These are phyloP conservation scores for Nigrospora sphaerica DNA, from an alignment of 2,329 filamentous ascomycete species.

Conservation along the genomic window DNA sequence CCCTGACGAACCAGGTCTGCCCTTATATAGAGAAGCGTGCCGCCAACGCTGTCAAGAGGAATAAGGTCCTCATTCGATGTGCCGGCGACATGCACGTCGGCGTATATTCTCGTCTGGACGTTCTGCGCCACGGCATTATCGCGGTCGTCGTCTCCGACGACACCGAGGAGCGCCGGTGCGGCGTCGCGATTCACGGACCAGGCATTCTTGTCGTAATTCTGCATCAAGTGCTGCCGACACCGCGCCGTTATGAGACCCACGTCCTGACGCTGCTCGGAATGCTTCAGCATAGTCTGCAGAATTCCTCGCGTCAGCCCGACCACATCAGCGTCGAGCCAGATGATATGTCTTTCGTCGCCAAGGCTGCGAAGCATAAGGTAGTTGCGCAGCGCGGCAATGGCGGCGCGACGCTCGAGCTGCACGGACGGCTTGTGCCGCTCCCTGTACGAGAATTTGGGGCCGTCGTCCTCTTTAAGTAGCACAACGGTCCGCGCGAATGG, in stretches of 20 bases:
- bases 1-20: slow-evolving; percentile 23
- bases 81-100: slow-evolving; percentile 15
- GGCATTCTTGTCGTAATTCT: slow-evolving; percentile 28
- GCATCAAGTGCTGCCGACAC: slow-evolving; percentile 20
- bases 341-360: slow-evolving; percentile 21
- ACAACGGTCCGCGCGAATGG: slow-evolving; percentile 18
- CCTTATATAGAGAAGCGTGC: slow-evolving; percentile 25
- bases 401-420: slow-evolving; percentile 15
- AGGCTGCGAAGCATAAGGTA: slow-evolving; percentile 23
- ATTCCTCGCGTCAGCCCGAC: slow-evolving; percentile 22
- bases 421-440: slow-evolving; percentile 15
- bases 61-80: slow-evolving; percentile 21
- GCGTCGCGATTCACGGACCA: slow-evolving; percentile 17
- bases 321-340: slow-evolving; percentile 29
- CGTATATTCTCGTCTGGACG: slow-evolving; percentile 11
- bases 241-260: slow-evolving; percentile 24
- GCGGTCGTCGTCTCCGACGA: slow-evolving; percentile 11
- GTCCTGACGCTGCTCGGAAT: slow-evolving; percentile 15
- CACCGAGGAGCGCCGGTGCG: slow-evolving; percentile 8
- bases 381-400: slow-evolving; percentile 22
- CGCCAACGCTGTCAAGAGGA: slow-evolving; percentile 26
- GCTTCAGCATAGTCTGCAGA: slow-evolving; percentile 21
- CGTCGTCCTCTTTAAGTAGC: slow-evolving; percentile 13
- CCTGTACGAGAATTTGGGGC: slow-evolving; percentile 9
- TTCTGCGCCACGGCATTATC: slow-evolving; percentile 9